phyloP scores from a whole-genome alignment of 345 rosid genomes.

The Eucalyptus cloeziana region DNA sequence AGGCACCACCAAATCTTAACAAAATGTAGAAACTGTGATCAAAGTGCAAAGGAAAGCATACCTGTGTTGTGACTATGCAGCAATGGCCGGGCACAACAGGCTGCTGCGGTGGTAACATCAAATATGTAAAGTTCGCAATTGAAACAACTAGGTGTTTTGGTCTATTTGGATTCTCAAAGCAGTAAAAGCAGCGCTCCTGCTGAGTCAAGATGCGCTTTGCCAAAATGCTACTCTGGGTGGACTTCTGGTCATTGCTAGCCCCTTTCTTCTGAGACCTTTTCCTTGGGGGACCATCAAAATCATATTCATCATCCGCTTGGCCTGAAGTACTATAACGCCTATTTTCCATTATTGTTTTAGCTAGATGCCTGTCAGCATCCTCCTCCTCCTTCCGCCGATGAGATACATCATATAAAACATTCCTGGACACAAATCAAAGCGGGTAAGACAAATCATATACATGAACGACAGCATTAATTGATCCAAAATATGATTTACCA shows the following conservation, averaged over 20 bases:
- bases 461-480: not conserved
- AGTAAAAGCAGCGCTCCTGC: conserved; percentile 87
- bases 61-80: conserved; percentile 85
- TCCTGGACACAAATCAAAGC: conserved; percentile 6
- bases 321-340: conserved; percentile 57
- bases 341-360: conserved; percentile 59
- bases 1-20: not conserved
- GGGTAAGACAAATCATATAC: not conserved
- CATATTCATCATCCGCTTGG: conserved; percentile 87
- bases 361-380: conserved; percentile 68
- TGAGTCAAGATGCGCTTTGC: conserved; percentile 63
- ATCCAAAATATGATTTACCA: not conserved
- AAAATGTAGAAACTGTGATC: not conserved
- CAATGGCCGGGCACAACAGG: conserved; percentile 87
- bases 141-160: conserved; percentile 84
- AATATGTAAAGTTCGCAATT: conserved; percentile 81
- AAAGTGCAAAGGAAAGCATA: not conserved
- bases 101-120: conserved; percentile 75
- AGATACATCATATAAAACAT: conserved; percentile 28
- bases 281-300: conserved; percentile 69
- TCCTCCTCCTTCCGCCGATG: conserved; percentile 42
- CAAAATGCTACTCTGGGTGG: conserved; percentile 21
- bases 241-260: conserved; percentile 13
- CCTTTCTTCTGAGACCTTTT: conserved; percentile 39
- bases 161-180: conserved; percentile 85